A percentile compares a stretch with the other conserved stretches of the same genome.
Evolutionary conservation across 2,329 filamentous ascomycete species (phyloP).

Genomic region (Arthrobotrys sinensis): DNA sequence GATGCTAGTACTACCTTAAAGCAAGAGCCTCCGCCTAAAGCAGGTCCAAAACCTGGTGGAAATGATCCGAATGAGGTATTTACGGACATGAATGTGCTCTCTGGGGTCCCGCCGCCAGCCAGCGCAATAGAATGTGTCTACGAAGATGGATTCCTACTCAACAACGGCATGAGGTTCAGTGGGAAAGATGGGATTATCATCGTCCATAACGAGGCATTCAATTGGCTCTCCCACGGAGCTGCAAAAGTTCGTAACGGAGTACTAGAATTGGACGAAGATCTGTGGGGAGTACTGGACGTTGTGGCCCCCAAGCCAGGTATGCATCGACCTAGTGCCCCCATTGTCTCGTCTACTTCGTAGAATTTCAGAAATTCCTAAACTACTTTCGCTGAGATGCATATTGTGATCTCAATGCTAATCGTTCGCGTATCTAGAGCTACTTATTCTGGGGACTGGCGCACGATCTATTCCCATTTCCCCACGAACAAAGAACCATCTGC

Average conservation of each 20-base stretch:
- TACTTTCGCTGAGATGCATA: constrained; percentile 7
- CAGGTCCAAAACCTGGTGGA: constrained; percentile 52
- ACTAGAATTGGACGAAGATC: constrained; percentile 80
- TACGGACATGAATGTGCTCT: constrained; percentile 82
- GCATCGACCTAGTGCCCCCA: constrained; percentile 63
- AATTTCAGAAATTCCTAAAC: constrained; percentile 12
- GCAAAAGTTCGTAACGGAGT: constrained; percentile 78
- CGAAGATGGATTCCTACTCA: constrained; percentile 85
- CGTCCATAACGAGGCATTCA: constrained; percentile 87
- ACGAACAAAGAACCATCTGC: constrained; percentile 79
- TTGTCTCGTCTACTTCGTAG: constrained; percentile 2
- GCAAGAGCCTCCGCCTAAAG: constrained; percentile 39
- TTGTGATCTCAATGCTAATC: constrained; percentile 38
- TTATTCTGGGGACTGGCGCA: constrained; percentile 89
- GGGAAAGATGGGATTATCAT: constrained; percentile 82
- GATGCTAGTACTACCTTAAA: constrained; percentile 10
- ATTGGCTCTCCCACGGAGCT: constrained; percentile 74
- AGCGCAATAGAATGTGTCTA: constrained; percentile 88
- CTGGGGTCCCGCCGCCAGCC: constrained; percentile 80
- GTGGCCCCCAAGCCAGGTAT: constrained; percentile 91
- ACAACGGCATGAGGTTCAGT: constrained; percentile 81
- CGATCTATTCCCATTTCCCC: constrained; percentile 83
- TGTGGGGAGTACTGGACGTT: constrained; percentile 82
- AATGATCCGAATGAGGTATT: constrained; percentile 69
- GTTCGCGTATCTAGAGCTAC: constrained; percentile 75